These are phyloP conservation scores for Globisporangium alternatum DNA, from an alignment of 352 stramenopile genomes.

Conservation along the genomic window DNA sequence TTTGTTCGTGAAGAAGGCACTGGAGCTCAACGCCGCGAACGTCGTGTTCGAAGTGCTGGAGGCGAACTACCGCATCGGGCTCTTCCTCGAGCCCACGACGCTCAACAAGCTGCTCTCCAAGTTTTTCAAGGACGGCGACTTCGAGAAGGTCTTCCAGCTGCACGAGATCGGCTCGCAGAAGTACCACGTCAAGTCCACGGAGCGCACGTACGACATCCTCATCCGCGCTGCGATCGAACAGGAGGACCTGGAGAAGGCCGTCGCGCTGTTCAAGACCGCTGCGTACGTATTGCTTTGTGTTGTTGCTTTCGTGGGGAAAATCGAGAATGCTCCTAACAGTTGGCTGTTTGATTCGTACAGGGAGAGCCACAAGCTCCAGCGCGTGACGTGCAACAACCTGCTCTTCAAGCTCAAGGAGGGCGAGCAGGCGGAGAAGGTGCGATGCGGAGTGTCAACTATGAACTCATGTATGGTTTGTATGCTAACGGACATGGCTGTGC, in stretches of 20 bases:
- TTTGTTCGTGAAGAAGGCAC: constrained; percentile 81
- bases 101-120: constrained; percentile 84
- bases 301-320: neutral
- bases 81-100: constrained; percentile 77
- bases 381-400: constrained; percentile 86
- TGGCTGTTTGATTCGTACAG: constrained; percentile 19
- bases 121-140: constrained; percentile 75
- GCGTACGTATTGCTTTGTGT: constrained; percentile 40
- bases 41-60: constrained; percentile 77
- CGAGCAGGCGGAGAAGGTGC: constrained; percentile 65
- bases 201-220: constrained; percentile 83
- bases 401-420: constrained; percentile 85
- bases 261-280: constrained; percentile 68
- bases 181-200: constrained; percentile 83
- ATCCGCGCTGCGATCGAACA: constrained; percentile 77
- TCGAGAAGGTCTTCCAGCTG: constrained; percentile 76
- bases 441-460: neutral
- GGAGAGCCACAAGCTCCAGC: constrained; percentile 69
- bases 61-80: constrained; percentile 78
- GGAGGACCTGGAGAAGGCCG: constrained; percentile 66
- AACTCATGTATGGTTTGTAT: constrained; percentile 3
- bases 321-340: neutral
- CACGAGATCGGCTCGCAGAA: constrained; percentile 74
- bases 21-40: constrained; percentile 68
- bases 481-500: neutral